Percentiles rank a stretch among this genome's conserved stretches.
Evolutionary conservation across 192 early-diverging fungal genomes (phyloP).

Genomic region (Tieghemiomyces parasiticus): DNA sequence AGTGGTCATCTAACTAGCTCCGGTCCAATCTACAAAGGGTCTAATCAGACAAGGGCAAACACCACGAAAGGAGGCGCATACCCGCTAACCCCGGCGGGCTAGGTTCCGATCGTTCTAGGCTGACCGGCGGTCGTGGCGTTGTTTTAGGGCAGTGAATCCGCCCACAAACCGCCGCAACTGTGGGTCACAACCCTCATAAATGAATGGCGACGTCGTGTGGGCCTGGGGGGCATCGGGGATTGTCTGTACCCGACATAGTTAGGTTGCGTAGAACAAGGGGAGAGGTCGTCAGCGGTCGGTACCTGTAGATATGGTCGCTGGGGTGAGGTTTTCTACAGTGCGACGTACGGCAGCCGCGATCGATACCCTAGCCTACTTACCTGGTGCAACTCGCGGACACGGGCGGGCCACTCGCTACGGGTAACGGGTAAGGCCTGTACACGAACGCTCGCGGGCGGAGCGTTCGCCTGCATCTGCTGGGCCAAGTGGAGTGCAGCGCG

Average conservation of each 20-base stretch:
- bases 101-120: no score
- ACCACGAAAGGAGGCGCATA: no score
- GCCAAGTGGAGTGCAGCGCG: slow-evolving; percentile 20
- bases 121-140: no score
- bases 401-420: slow-evolving; percentile 13
- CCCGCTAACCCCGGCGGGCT: no score
- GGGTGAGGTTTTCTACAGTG: neutral
- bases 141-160: slow-evolving; percentile 22
- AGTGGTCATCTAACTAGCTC: no score
- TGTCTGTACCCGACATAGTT: slow-evolving; percentile 5
- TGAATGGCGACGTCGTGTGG: slow-evolving; percentile 29
- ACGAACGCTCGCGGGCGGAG: neutral
- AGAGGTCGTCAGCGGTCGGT: neutral
- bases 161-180: slow-evolving; percentile 20
- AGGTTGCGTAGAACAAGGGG: neutral
- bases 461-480: slow-evolving; percentile 11
- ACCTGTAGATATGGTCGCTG: neutral
- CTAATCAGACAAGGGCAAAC: no score
- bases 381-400: slow-evolving; percentile 15
- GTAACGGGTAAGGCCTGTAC: neutral
- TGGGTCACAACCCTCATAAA: slow-evolving; percentile 28
- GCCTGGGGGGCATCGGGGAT: neutral
- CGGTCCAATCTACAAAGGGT: no score
- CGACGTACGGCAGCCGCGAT: neutral
- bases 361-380: neutral